Evolutionary conservation across 352 stramenopile species (phyloP), one percentile per base, ranked within the genome.

Genomic region (Pythium folliculosum): DNA sequence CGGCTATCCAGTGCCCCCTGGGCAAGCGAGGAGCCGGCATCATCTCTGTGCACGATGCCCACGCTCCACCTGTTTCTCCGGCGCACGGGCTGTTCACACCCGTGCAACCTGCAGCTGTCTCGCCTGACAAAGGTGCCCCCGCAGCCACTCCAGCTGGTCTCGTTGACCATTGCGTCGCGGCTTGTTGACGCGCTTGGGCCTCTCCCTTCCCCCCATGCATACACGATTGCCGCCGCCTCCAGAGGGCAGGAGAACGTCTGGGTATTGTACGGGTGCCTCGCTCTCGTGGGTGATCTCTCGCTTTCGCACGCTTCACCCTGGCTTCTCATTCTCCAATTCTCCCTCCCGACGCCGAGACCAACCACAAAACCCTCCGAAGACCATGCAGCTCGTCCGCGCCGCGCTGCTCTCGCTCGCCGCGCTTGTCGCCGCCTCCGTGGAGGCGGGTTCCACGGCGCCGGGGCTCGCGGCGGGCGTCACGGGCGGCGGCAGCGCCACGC

Each of bases 401-500:
- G 12, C 38, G 16, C 52, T 60, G 19, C 25, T 32, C 37, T 43
- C 37, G 6, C 10, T 32, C 16, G 17, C 43, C 9, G 52, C 35
- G 16, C 30, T 60, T 3, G 32, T 32, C 10, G 19, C 25, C 3
- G 25, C 23, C 19, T 7, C n/a, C 5, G 52, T 19, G 5, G 9
- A 45, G 19, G n/a, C 21, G 10, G 54, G 32, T 5, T 37, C 35
- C 25, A 40, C 49, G 5, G 54, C 54, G 22, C 54, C 35, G 19
- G 54, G 54, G 0, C 54, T 60, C 32, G 54, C 54, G 7, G 40
- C 72, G 23, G 67, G 70, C 22, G 81, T 77, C 9, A 86, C 77
- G 0, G 79, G 79, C 9, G 80, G 80, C 17, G 80, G 76, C 30
- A 71, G 59, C 52, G 50, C 65, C 0, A 44, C 68, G 2, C 65